phyloP scores from a whole-genome alignment of 352 stramenopile species.

The Pythium myriotylum region DNA sequence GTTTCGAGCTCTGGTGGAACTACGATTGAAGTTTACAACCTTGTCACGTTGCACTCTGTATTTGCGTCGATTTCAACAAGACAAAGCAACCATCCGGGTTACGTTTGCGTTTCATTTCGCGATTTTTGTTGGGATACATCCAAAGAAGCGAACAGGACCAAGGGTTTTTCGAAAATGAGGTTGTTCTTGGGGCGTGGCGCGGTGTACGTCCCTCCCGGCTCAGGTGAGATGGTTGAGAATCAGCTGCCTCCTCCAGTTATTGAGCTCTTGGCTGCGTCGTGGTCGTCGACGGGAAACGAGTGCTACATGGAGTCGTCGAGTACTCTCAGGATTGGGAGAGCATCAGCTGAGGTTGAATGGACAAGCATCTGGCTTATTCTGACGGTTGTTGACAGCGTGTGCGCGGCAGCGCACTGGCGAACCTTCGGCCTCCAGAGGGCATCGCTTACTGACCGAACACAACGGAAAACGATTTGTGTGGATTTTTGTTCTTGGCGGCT shows the following conservation, averaged over 20 bases:
- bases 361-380: constrained; percentile 2
- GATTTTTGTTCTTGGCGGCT: constrained; percentile 20
- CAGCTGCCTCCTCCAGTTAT: background rate
- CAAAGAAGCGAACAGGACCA: background rate
- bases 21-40: constrained; percentile 1
- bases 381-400: constrained; percentile 8
- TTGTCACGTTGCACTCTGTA: constrained; percentile 22
- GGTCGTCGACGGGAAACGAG: constrained; percentile 8
- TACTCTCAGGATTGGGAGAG: constrained; percentile 6
- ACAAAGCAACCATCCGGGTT: no score
- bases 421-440: constrained; percentile 7
- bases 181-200: background rate
- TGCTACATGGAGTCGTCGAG: constrained; percentile 5
- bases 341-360: constrained; percentile 11
- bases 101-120: background rate
- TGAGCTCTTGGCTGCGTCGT: constrained; percentile 11
- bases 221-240: background rate
- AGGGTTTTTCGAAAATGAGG: background rate
- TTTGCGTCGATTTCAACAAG: background rate
- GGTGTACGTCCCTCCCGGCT: background rate
- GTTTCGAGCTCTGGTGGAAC: background rate
- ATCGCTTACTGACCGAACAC: background rate
- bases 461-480: background rate
- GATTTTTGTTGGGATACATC: constrained; percentile 13
- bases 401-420: background rate